A percentile compares a stretch with the other conserved stretches of the same genome.
phyloP scores from a whole-genome alignment of 495 filamentous ascomycete genomes.

The Lasiosphaeria miniovina region DNA sequence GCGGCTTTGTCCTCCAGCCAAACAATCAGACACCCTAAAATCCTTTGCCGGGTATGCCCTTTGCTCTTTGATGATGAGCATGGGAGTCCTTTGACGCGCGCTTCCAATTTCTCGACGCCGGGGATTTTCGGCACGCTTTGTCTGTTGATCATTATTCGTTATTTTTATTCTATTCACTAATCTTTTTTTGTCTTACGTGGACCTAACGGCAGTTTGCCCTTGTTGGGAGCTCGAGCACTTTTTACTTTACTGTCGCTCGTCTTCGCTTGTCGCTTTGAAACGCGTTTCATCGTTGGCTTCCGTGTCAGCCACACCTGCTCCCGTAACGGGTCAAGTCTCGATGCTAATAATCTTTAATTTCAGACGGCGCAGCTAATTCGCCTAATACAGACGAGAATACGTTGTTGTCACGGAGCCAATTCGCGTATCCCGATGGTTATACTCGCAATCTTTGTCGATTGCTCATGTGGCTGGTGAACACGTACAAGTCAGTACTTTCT shows the following conservation, averaged over 20 bases:
- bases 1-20: neutral
- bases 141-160: neutral
- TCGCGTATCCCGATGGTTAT: too few species aligned
- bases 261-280: constrained; percentile 3
- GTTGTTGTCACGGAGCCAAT: too few species aligned
- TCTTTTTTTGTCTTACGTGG: neutral
- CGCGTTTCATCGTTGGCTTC: constrained; percentile 10
- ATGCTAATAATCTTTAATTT: too few species aligned
- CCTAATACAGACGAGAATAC: too few species aligned
- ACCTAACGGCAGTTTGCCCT: neutral
- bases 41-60: neutral
- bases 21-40: neutral
- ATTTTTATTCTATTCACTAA: constrained; percentile 7
- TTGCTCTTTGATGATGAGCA: neutral
- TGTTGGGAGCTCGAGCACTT: neutral
- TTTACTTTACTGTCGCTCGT: neutral
- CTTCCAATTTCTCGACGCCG: constrained; percentile 7
- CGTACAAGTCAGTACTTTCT: too few species aligned
- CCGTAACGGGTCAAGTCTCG: neutral
- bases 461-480: too few species aligned
- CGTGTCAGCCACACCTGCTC: neutral
- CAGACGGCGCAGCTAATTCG: too few species aligned
- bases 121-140: neutral
- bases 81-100: constrained; percentile 18
- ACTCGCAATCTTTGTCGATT: too few species aligned